Base-by-base conservation (phyloP, 352 stramenopile species). In the Phytophthora sp. region DNA sequence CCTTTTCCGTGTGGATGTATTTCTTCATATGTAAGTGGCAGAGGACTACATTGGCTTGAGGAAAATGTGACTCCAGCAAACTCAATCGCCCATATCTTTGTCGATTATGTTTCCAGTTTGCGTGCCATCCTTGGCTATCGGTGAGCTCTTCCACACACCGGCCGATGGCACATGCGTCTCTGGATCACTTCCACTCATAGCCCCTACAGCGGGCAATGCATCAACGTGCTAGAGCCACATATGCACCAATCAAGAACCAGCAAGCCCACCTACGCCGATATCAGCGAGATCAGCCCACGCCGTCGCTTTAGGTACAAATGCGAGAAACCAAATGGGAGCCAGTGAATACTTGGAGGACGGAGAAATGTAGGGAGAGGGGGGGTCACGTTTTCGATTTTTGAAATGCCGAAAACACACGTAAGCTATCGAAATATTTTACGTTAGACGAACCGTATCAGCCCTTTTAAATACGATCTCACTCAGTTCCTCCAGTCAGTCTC, bases 371-470 rank as follows among this genome's bases (percentile, higher is more conserved):
- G 50, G 33, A 23, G 20, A 30, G 31, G 16, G 35, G 50, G 33
- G 46, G 50, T 57, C 50, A 46, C 13, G 15, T 46, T 57, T 57
- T 27, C 20, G 33, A 36, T 46, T 47, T 41, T 57, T 46, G 30
- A 46, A 46, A 46, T 57, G 33, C 46, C 15, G 31, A 31, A 9
- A 36, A 47, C 12, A 8, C 5, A 4, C 12, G 50, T 31, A 57
- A 57, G 3, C 4, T 57, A 57, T 38, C 21, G 1, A 18, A 4
- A 36, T 59, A 59, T 41, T 42, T 61, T 52, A 53, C 18, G 1
- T 2, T 3, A 1, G 18, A 1, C 18, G 54, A 26, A 61, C 54
- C 12, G 27, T 61, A 53, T 13, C 18, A 45, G 36, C 18, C n/a
- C 39, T 11, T 24, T 15, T 53, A 61, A 44, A 26, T 61, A 53